A percentile compares a stretch with the other conserved stretches of the same genome.
These are phyloP conservation scores for Oenanthe javanica DNA, from an alignment of 140 eudicot species.

Conservation along the genomic window DNA sequence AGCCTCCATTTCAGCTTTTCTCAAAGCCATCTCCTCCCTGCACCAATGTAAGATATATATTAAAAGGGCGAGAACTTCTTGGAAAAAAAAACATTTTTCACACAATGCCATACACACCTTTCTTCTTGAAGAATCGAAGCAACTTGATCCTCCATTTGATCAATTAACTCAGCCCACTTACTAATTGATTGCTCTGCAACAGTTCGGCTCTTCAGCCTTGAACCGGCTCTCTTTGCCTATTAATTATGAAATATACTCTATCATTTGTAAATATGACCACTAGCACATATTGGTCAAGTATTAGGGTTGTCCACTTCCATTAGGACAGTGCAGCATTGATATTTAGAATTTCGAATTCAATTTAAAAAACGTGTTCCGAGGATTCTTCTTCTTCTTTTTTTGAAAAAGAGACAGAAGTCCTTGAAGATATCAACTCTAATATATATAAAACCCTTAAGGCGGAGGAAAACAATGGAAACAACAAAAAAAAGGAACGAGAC, in stretches of 20 bases:
- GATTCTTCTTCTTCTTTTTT: neutral
- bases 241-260: neutral
- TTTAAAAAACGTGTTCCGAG: neutral
- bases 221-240: constrained; percentile 87
- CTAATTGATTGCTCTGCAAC: constrained; percentile 80
- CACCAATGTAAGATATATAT: constrained; percentile 7
- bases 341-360: neutral
- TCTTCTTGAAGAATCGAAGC: constrained; percentile 76
- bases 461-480: neutral
- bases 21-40: constrained; percentile 90
- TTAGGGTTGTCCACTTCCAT: neutral
- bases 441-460: no score
- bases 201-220: constrained; percentile 70
- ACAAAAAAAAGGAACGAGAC: neutral
- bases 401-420: neutral
- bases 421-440: no score
- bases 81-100: neutral
- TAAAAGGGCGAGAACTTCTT: neutral
- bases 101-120: constrained; percentile 38
- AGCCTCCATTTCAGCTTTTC: constrained; percentile 98
- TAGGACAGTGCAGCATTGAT: neutral
- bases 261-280: neutral
- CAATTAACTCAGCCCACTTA: constrained; percentile 70
- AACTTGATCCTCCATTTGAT: constrained; percentile 90
- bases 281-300: neutral